Percentiles rank a stretch among this genome's conserved stretches.
These are phyloP conservation scores for Cichorium intybus DNA, from an alignment of 140 eudicot genomes.

Conservation along the genomic window DNA sequence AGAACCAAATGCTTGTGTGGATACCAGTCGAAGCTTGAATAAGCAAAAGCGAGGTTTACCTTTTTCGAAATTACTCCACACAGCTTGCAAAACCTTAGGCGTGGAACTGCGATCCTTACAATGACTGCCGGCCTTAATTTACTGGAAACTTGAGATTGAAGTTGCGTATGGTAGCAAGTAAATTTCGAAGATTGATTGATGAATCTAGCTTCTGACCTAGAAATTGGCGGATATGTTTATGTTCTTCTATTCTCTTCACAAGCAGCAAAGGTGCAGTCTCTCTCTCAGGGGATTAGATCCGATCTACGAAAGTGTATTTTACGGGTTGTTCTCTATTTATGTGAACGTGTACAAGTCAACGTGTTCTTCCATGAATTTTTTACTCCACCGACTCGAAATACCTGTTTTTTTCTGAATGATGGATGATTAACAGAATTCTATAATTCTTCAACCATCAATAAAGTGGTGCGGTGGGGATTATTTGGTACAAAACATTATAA, in stretches of 20 bases:
- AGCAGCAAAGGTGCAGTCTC: neutral
- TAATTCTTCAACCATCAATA: too few species aligned
- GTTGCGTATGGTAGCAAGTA: slow-evolving; percentile 26
- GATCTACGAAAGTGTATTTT: slow-evolving; percentile 21
- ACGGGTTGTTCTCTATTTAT: neutral
- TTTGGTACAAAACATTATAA: too few species aligned
- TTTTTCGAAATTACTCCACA: slow-evolving; percentile 16
- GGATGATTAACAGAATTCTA: too few species aligned
- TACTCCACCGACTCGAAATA: slow-evolving; percentile 12
- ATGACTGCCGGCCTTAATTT: neutral
- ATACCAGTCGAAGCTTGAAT: slow-evolving; percentile 14
- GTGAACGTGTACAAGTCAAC: neutral
- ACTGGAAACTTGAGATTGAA: slow-evolving; percentile 26
- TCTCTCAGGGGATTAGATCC: slow-evolving; percentile 6
- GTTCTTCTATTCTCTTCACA: neutral
- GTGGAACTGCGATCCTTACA: slow-evolving; percentile 12
- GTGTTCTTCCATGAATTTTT: neutral
- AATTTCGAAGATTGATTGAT: slow-evolving; percentile 9
- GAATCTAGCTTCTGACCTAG: slow-evolving; percentile 22
- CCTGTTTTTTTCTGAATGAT: too few species aligned
- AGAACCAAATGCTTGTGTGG: neutral
- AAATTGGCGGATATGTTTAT: neutral
- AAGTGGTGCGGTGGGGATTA: too few species aligned
- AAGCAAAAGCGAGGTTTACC: slow-evolving; percentile 24
- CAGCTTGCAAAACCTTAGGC: slow-evolving; percentile 1